phyloP scores from a whole-genome alignment of 306 rosid species.

The Carpinus fangiana region DNA sequence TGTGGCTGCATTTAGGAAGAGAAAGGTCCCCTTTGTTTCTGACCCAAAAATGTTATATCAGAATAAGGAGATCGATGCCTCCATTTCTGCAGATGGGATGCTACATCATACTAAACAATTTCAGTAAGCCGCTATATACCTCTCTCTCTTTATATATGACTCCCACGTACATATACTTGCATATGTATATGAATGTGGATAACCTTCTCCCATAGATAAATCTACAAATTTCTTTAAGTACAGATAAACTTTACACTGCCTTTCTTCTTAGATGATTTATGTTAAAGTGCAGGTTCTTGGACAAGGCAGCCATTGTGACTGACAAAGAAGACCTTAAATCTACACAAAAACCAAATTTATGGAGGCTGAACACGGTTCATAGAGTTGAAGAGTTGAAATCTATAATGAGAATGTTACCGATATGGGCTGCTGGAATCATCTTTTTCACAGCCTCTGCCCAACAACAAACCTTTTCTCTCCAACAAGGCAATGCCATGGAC shows the following conservation, averaged over 20 bases:
- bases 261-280: background rate
- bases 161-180: too few relatives aligned
- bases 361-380: constrained; percentile 52
- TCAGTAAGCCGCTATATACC: constrained; percentile 44
- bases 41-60: constrained; percentile 44
- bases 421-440: constrained; percentile 54
- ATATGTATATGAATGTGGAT: too few relatives aligned
- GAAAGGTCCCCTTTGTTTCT: constrained; percentile 37
- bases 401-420: constrained; percentile 50
- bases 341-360: constrained; percentile 31
- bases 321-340: constrained; percentile 36
- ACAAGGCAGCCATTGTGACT: constrained; percentile 45
- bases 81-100: constrained; percentile 61
- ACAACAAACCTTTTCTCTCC: constrained; percentile 47
- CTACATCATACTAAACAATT: constrained; percentile 62
- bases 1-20: constrained; percentile 72
- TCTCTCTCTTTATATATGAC: background rate
- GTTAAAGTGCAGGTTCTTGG: constrained; percentile 41
- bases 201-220: too few relatives aligned
- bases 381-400: constrained; percentile 53
- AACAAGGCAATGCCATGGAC: constrained; percentile 50
- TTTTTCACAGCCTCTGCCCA: constrained; percentile 51
- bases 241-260: too few relatives aligned
- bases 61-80: constrained; percentile 66
- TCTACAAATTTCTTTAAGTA: too few relatives aligned